Conservation (phyloP, 768 basidiomycete genomes). For the Gymnopilus junonius region DNA sequence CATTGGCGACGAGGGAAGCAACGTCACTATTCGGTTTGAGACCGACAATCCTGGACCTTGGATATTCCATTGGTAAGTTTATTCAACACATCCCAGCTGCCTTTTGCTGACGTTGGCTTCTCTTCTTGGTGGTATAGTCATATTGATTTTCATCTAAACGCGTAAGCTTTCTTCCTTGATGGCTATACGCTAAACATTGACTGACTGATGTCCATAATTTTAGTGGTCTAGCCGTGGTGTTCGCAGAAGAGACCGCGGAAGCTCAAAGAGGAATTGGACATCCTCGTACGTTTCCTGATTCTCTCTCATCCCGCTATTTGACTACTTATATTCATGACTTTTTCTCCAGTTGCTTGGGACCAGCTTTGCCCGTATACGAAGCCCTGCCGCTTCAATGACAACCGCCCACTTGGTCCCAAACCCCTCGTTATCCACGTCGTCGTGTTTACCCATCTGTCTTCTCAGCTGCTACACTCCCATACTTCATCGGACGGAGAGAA, state of each 20-base stretch:
- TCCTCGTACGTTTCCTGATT: constrained; percentile 15
- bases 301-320: neutral
- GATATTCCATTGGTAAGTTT: constrained; percentile 50
- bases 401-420: neutral
- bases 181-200: neutral
- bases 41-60: constrained; percentile 58
- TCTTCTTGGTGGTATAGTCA: constrained; percentile 34
- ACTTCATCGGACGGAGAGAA: neutral
- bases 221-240: constrained; percentile 45
- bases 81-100: neutral
- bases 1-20: constrained; percentile 35
- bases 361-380: constrained; percentile 40
- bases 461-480: neutral
- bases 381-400: constrained; percentile 12
- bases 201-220: neutral
- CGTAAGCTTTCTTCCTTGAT: constrained; percentile 27
- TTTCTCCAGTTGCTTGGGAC: constrained; percentile 32
- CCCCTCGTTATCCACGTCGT: neutral
- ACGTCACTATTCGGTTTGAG: constrained; percentile 51
- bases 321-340: neutral
- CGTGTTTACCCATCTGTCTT: neutral
- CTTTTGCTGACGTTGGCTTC: neutral
- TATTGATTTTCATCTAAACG: constrained; percentile 56
- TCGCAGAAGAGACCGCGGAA: constrained; percentile 37
- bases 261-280: neutral